Evolutionary conservation across 169 alveolate genomes (phyloP).

Genomic region (Cryptosporidium ubiquitum): DNA sequence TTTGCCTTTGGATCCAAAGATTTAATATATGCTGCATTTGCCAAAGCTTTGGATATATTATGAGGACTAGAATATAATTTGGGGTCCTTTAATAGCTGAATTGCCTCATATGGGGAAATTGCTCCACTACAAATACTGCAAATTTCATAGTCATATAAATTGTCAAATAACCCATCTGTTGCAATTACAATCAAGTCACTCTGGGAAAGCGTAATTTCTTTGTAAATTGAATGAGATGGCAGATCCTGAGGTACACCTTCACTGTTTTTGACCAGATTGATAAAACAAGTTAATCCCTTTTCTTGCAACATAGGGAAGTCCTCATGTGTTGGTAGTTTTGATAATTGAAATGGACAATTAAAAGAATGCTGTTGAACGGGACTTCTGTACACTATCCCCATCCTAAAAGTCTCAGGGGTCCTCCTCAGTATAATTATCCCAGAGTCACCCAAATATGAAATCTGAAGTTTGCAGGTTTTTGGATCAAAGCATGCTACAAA

Average conservation of each 20-base stretch:
- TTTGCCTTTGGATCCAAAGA: constrained; percentile 77
- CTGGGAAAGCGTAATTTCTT: constrained; percentile 46
- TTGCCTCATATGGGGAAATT: constrained; percentile 79
- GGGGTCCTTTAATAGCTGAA: constrained; percentile 44
- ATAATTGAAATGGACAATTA: constrained; percentile 85
- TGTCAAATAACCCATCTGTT: constrained; percentile 82
- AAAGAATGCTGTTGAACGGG: constrained; percentile 85
- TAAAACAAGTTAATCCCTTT: constrained; percentile 77
- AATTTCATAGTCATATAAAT: constrained; percentile 79
- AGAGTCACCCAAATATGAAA: constrained; percentile 81
- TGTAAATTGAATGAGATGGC: constrained; percentile 74
- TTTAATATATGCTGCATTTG: constrained; percentile 78
- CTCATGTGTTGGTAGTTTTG: constrained; percentile 80
- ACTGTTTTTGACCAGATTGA: constrained; percentile 75
- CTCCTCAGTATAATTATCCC: constrained; percentile 77
- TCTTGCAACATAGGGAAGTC: constrained; percentile 75
- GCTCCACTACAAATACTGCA: constrained; percentile 78
- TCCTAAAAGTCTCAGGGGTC: constrained; percentile 75
- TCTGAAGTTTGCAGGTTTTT: constrained; percentile 29
- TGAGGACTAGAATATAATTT: constrained; percentile 70
- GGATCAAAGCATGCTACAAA: constrained; percentile 75
- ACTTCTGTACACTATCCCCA: constrained; percentile 77
- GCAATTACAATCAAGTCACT: constrained; percentile 79
- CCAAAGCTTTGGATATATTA: constrained; percentile 77
- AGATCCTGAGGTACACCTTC: constrained; percentile 79